A percentile compares a stretch with the other conserved stretches of the same genome.
Evolutionary conservation across 1,139 yeast genomes (phyloP).

Genomic region (Magnusiomyces magnusii): DNA sequence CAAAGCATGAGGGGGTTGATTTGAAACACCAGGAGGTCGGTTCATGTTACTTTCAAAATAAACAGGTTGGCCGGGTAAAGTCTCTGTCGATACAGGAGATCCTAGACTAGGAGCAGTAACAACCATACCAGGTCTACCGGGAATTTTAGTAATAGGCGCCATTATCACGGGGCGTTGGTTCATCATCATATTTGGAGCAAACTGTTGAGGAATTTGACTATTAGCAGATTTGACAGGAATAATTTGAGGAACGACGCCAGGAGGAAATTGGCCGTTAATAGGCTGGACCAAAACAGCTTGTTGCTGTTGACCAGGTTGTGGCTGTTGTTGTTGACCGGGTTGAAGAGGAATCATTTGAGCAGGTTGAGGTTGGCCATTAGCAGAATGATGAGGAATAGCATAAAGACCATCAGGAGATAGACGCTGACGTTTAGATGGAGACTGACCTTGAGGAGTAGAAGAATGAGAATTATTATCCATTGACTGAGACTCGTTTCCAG

Average conservation of each 20-base stretch:
- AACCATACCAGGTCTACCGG: too few species aligned
- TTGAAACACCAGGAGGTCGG: conserved; percentile 11
- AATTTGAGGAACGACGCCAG: background rate
- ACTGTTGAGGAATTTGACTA: too few species aligned
- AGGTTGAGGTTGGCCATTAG: too few species aligned
- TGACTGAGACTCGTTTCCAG: too few species aligned
- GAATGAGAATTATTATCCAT: too few species aligned
- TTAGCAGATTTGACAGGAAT: background rate
- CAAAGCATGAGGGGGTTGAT: conserved; percentile 3
- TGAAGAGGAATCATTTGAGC: background rate
- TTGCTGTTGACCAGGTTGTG: too few species aligned
- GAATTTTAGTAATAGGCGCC: too few species aligned
- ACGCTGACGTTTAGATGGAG: too few species aligned
- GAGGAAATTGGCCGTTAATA: background rate
- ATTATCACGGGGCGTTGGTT: too few species aligned
- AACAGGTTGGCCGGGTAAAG: background rate
- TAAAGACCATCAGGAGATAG: too few species aligned
- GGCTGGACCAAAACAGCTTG: background rate
- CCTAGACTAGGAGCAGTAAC: background rate
- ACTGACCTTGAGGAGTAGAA: too few species aligned
- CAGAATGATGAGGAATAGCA: too few species aligned
- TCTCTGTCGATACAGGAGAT: background rate
- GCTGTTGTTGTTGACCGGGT: background rate
- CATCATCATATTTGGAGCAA: background rate
- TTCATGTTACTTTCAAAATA: conserved; percentile 16